These are phyloP conservation scores for Colletotrichum orchidophilum DNA, from an alignment of 2,329 filamentous ascomycete species.

Conservation along the genomic window DNA sequence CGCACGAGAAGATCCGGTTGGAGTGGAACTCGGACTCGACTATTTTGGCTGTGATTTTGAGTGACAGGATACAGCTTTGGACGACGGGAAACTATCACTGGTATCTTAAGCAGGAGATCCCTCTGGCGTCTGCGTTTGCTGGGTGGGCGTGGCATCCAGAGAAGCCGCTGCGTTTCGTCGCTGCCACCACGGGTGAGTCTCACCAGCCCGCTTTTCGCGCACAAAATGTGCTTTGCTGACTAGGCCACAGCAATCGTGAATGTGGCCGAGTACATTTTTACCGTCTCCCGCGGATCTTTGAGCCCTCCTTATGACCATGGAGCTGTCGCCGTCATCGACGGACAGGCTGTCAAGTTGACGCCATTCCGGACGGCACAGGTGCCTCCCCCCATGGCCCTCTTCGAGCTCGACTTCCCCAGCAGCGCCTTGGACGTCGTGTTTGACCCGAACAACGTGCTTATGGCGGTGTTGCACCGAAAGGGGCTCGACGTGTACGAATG, in stretches of 20 bases:
- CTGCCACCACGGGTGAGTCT: constrained; percentile 59
- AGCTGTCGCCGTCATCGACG: constrained; percentile 85
- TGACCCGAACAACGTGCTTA: constrained; percentile 67
- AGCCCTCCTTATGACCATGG: constrained; percentile 80
- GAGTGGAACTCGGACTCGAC: constrained; percentile 94
- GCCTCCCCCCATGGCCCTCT: constrained; percentile 91
- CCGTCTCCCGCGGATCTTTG: constrained; percentile 74
- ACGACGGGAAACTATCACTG: constrained; percentile 98
- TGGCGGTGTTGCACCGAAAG: constrained; percentile 77
- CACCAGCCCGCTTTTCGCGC: neutral
- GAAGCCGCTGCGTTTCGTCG: constrained; percentile 75
- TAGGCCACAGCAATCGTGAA: constrained; percentile 56
- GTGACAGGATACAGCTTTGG: constrained; percentile 87
- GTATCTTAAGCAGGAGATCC: constrained; percentile 93
- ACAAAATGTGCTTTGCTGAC: constrained; percentile 16
- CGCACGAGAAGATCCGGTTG: constrained; percentile 70
- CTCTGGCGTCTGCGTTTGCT: constrained; percentile 46
- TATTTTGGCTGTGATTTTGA: constrained; percentile 83
- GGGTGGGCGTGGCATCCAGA: constrained; percentile 84
- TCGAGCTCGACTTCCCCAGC: constrained; percentile 71
- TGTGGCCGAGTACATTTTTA: constrained; percentile 73
- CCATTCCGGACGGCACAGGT: constrained; percentile 85
- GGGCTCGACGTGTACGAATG: constrained; percentile 77
- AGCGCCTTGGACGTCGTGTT: constrained; percentile 81
- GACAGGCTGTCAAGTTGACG: constrained; percentile 81